phyloP scores from a whole-genome alignment of 2,329 filamentous ascomycete species.

The Trichoderma asperellum region DNA sequence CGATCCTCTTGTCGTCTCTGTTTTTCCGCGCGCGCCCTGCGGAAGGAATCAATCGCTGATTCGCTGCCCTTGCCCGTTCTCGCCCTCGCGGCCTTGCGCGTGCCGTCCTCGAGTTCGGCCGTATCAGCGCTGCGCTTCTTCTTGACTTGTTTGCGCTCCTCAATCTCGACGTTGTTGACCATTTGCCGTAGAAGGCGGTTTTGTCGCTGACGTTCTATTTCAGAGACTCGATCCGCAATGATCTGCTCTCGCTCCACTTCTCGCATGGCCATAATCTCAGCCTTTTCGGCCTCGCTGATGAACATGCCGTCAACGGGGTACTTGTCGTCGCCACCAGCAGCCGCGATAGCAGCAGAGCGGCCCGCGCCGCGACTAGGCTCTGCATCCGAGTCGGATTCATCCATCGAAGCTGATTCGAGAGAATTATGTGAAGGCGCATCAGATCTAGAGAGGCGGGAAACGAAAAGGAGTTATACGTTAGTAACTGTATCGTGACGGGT shows the following conservation, averaged over 20 bases:
- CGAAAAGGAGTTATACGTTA: constrained; percentile 11
- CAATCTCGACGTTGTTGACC: constrained; percentile 67
- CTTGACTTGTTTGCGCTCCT: constrained; percentile 55
- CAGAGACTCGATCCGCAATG: constrained; percentile 81
- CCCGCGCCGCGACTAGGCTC: constrained; percentile 49
- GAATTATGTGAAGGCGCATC: constrained; percentile 69
- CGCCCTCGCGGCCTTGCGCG: constrained; percentile 72
- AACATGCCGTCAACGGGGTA: constrained; percentile 91
- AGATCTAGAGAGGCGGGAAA: constrained; percentile 58
- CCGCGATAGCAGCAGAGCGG: constrained; percentile 47
- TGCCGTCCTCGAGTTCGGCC: constrained; percentile 77
- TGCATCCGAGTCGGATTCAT: constrained; percentile 73
- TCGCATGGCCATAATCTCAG: constrained; percentile 79
- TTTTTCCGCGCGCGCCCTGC: constrained; percentile 65
- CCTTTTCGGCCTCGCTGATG: constrained; percentile 72
- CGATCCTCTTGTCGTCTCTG: constrained; percentile 56
- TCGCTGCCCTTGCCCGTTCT: constrained; percentile 57
- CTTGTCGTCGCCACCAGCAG: constrained; percentile 63
- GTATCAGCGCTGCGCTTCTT: constrained; percentile 79
- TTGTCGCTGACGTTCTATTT: constrained; percentile 81
- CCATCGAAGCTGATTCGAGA: constrained; percentile 83
- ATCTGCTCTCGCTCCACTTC: constrained; percentile 91
- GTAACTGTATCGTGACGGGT: constrained; percentile 16
- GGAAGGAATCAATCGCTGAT: constrained; percentile 72
- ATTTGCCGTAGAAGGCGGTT: constrained; percentile 80